Percentiles rank a stretch among this genome's conserved stretches.
These are phyloP conservation scores for Nissolia schottii DNA, from an alignment of 306 rosid species.

Conservation along the genomic window DNA sequence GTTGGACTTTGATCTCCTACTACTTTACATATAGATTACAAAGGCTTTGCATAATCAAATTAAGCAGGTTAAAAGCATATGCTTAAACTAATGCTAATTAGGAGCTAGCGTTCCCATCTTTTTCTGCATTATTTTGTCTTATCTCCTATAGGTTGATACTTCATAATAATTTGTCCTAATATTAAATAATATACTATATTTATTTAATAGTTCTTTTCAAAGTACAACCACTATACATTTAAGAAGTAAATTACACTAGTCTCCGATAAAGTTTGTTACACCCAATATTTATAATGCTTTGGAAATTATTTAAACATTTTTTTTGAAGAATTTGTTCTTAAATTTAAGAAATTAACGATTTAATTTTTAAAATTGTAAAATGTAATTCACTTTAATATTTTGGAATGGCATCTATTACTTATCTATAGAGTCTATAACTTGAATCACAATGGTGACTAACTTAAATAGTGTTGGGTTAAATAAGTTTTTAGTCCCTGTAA, in stretches of 20 bases:
- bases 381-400: too few species aligned
- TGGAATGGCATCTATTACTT: too few species aligned
- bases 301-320: not conserved
- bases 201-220: not conserved
- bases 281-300: not conserved
- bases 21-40: slow-evolving; percentile 44
- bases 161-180: not conserved
- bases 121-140: slow-evolving; percentile 34
- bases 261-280: not conserved
- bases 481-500: too few species aligned
- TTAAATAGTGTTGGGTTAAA: too few species aligned
- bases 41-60: slow-evolving; percentile 42
- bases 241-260: not conserved
- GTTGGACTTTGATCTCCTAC: slow-evolving; percentile 31
- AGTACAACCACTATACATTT: not conserved
- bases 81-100: slow-evolving; percentile 41
- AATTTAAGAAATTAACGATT: too few species aligned
- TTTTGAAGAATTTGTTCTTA: too few species aligned
- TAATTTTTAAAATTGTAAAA: too few species aligned
- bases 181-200: not conserved
- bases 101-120: not conserved
- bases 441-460: too few species aligned
- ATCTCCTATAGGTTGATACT: not conserved
- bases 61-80: slow-evolving; percentile 46
- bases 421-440: too few species aligned